A percentile compares a stretch with the other conserved stretches of the same genome.
Conservation (phyloP, 768 basidiomycete genomes). For the Suillus subalutaceus region DNA sequence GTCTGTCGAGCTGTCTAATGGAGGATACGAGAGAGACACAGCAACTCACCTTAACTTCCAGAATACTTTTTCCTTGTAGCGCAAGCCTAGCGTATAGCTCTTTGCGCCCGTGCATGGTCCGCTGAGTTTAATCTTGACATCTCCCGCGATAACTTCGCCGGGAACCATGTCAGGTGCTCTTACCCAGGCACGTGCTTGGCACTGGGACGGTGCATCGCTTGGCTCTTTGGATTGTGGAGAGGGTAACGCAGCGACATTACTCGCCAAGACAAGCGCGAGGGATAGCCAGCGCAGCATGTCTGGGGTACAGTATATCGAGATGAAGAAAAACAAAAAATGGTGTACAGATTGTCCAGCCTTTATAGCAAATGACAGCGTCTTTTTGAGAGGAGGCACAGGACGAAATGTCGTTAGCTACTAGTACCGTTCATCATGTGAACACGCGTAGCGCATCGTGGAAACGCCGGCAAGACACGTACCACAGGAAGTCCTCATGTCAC, state of each 20-base stretch:
- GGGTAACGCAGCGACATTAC: no score
- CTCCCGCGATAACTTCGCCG: neutral
- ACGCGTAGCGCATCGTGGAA: neutral
- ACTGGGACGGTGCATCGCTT: neutral
- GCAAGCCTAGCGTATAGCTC: conserved; percentile 2
- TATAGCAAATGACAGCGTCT: neutral
- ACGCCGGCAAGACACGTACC: neutral
- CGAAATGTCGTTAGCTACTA: neutral
- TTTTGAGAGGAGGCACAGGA: neutral
- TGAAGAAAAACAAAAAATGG: neutral
- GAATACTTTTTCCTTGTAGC: conserved; percentile 6
- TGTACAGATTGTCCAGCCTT: neutral
- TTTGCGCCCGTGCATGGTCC: neutral
- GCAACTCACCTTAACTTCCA: neutral
- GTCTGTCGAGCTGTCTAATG: neutral
- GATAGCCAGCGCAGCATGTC: neutral
- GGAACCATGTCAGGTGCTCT: conserved; percentile 12
- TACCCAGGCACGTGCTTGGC: conserved; percentile 8
- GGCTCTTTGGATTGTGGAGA: neutral
- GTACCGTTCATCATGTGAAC: neutral
- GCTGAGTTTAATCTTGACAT: conserved; percentile 6
- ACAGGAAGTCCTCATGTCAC: neutral
- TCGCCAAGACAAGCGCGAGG: neutral
- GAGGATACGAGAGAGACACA: neutral
- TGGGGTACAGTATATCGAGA: neutral